Evolutionary conservation across 2,329 filamentous ascomycete genomes (phyloP).

Genomic region (Penicillium crustosum): DNA sequence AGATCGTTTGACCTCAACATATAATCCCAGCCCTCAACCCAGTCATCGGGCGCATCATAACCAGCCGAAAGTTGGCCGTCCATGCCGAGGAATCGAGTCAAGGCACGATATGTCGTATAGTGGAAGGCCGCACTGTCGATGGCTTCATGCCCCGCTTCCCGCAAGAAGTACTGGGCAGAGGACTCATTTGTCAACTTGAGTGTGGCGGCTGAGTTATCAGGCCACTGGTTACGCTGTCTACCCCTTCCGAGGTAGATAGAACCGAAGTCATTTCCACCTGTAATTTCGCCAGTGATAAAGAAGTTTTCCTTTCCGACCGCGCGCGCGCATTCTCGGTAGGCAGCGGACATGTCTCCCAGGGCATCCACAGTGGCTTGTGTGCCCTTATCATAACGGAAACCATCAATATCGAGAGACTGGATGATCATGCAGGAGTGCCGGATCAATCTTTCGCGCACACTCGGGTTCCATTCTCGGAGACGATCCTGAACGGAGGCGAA

Average conservation of each 20-base stretch:
- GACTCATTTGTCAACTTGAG: conserved; percentile 51
- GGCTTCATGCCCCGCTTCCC: conserved; percentile 52
- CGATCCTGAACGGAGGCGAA: conserved; percentile 68
- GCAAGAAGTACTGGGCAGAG: conserved; percentile 51
- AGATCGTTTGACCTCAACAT: conserved; percentile 60
- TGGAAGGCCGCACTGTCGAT: conserved; percentile 64
- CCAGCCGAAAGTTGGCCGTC: conserved; percentile 57
- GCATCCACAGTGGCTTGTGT: conserved; percentile 63
- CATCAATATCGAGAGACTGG: conserved; percentile 61
- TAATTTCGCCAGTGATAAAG: conserved; percentile 64
- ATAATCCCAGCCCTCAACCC: conserved; percentile 55
- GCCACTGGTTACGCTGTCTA: conserved; percentile 54
- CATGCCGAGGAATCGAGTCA: conserved; percentile 61
- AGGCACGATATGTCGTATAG: conserved; percentile 60
- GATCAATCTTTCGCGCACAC: conserved; percentile 58
- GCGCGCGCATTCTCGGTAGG: conserved; percentile 58
- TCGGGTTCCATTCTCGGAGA: conserved; percentile 62
- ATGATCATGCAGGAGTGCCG: conserved; percentile 65
- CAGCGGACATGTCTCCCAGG: conserved; percentile 58
- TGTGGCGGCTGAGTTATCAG: conserved; percentile 45
- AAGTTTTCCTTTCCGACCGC: conserved; percentile 62
- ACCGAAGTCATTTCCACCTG: conserved; percentile 61
- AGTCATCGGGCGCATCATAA: conserved; percentile 56
- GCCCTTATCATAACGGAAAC: conserved; percentile 66
- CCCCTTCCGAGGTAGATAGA: conserved; percentile 63